These are phyloP conservation scores for Mycosphaerella arachidis DNA, from an alignment of 2,329 filamentous ascomycete species.

Conservation along the genomic window DNA sequence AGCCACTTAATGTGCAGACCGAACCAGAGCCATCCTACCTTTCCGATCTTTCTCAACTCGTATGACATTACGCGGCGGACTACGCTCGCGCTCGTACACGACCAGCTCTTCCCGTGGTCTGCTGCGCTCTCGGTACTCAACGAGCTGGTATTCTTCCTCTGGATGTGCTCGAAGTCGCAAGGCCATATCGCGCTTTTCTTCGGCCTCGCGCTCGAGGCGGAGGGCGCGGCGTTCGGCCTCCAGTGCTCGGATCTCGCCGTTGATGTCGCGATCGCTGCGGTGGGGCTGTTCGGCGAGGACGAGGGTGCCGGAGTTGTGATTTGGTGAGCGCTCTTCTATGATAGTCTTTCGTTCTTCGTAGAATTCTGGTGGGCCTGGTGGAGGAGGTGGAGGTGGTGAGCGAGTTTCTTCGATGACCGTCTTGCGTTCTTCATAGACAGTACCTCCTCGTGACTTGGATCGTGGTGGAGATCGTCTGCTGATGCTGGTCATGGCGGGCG, in stretches of 20 bases:
- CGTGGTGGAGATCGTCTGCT: slow-evolving; percentile 25
- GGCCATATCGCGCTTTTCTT: slow-evolving; percentile 37
- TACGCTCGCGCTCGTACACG: slow-evolving; percentile 39
- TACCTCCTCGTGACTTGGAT: slow-evolving; percentile 22
- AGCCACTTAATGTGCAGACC: slow-evolving; percentile 59
- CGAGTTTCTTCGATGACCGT: slow-evolving; percentile 29
- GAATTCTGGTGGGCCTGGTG: slow-evolving; percentile 24
- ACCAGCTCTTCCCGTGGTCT: slow-evolving; percentile 58
- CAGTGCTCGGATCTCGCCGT: slow-evolving; percentile 65
- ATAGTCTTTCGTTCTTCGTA: slow-evolving; percentile 30
- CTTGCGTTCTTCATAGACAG: slow-evolving; percentile 27
- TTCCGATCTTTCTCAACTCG: slow-evolving; percentile 84
- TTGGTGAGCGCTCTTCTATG: slow-evolving; percentile 27
- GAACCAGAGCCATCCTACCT: slow-evolving; percentile 89
- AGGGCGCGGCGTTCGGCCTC: slow-evolving; percentile 61
- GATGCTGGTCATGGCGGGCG: slow-evolving; percentile 26
- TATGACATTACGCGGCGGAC: slow-evolving; percentile 51
- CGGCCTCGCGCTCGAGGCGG: slow-evolving; percentile 53
- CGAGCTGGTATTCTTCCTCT: slow-evolving; percentile 47
- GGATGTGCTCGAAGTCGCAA: slow-evolving; percentile 41
- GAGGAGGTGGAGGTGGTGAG: slow-evolving; percentile 20
- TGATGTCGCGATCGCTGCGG: slow-evolving; percentile 59
- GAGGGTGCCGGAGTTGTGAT: slow-evolving; percentile 19
- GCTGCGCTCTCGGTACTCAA: slow-evolving; percentile 48
- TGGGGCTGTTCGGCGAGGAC: slow-evolving; percentile 17